Conservation (phyloP, 2,329 filamentous ascomycete genomes). For the Pseudogymnoascus sp. region DNA sequence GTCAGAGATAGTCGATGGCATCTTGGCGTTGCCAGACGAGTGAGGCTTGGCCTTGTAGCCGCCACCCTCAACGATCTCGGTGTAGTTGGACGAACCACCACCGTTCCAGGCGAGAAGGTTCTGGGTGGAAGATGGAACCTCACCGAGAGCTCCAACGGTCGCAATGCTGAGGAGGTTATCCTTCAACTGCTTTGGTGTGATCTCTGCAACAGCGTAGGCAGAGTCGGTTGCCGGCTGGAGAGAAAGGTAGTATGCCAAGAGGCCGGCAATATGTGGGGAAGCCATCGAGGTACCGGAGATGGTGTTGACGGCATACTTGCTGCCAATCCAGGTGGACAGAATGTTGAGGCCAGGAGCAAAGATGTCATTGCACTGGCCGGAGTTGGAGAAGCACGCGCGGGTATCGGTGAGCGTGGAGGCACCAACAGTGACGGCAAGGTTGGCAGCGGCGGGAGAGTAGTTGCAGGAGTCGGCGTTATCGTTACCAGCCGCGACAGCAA, state of each 20-base stretch:
- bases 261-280: slow-evolving; percentile 91
- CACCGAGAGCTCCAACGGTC: slow-evolving; percentile 69
- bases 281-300: slow-evolving; percentile 99
- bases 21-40: slow-evolving; percentile 36
- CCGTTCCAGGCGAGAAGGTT: slow-evolving; percentile 99
- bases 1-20: slow-evolving; percentile 50
- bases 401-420: slow-evolving; percentile 88
- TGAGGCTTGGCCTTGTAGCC: slow-evolving; percentile 54
- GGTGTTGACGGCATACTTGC: slow-evolving; percentile 93
- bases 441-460: slow-evolving; percentile 92
- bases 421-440: slow-evolving; percentile 90
- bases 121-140: slow-evolving; percentile 78
- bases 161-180: slow-evolving; percentile 75
- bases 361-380: slow-evolving; percentile 98
- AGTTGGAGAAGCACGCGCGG: slow-evolving; percentile 99
- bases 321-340: slow-evolving; percentile 96
- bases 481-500: slow-evolving; percentile 95
- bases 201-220: slow-evolving; percentile 79
- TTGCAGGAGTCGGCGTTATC: slow-evolving; percentile 99
- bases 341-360: slow-evolving; percentile 97
- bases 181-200: slow-evolving; percentile 95
- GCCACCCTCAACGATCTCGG: slow-evolving; percentile 68
- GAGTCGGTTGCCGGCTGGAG: slow-evolving; percentile 88
- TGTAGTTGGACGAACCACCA: slow-evolving; percentile 88
- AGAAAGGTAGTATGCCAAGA: slow-evolving; percentile 95